Base-by-base conservation (phyloP, 23 red algal genomes). In the Gracilaria vermiculophylla region DNA sequence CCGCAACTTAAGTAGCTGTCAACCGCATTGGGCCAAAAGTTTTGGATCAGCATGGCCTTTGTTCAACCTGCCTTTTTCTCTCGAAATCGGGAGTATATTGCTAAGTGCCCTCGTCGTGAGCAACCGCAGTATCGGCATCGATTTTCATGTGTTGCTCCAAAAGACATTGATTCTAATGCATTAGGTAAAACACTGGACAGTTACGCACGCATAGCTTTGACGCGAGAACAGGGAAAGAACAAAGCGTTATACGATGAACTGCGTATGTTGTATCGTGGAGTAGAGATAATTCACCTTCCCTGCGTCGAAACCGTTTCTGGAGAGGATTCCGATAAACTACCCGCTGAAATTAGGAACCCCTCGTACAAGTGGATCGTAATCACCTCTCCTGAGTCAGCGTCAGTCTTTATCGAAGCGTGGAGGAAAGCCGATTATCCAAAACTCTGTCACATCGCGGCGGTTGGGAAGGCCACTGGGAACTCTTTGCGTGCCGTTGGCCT, bases 331-430 rank as follows among this genome's bases (percentile, higher is more conserved):
- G 70, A 76, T 14, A 70, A 58, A 24, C 73, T 93, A 33, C 78
- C 90, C 12, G 10, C 33, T 36, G 62, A n/a, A 36, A 62, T 93
- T 4, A 51, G 39, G 33, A 53, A 58, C 20, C 5, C 40, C 35
- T 49, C 34, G 2, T 10, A 39, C 76, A 60, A 55, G 9, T 93
- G 90, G 90, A 52, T 93, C 35, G 90, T 93, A 5, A 55, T 83
- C 19, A 93, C 90, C 21, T 93, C 90, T 27, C 90, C 90, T 0
- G 90, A 93, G 40, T 80, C 90, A 6, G 90, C 90, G 1, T 43
- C 81, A 10, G 69, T 93, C 29, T 78, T 93, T 34, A 78, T 85
- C 35, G 57, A 85, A 44, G 80, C 80, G 11, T 93, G 81, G 80
- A 57, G 60, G 31, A 62, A 20, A 0, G 77, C 78, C 6, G 90